A percentile compares a stretch with the other conserved stretches of the same genome.
These are phyloP conservation scores for Leonotis leonurus DNA, from an alignment of 257 asterid species.

Conservation along the genomic window DNA sequence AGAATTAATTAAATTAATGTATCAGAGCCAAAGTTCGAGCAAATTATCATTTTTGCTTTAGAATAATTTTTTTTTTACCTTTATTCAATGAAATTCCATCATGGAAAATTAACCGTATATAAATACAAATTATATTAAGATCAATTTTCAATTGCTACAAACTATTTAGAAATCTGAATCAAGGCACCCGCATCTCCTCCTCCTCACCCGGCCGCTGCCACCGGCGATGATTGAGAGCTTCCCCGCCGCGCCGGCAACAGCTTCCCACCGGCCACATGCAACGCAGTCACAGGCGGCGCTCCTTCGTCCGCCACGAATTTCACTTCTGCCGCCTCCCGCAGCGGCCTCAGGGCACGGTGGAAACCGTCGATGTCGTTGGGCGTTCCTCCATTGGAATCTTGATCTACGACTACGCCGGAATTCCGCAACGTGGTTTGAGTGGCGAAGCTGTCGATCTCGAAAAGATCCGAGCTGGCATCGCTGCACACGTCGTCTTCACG, in stretches of 20 bases:
- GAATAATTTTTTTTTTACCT: too few relatives aligned
- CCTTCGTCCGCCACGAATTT: too few relatives aligned
- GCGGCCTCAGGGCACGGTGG: conserved; percentile 6
- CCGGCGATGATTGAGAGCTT: conserved; percentile 29
- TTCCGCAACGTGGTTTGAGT: conserved; percentile 35
- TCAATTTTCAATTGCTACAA: neutral
- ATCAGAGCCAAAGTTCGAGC: too few relatives aligned
- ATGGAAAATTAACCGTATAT: too few relatives aligned
- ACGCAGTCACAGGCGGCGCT: conserved; percentile 22
- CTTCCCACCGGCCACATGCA: conserved; percentile 43
- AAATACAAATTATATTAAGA: neutral
- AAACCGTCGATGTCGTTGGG: neutral
- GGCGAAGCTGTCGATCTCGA: conserved; percentile 61
- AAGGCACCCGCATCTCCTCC: neutral
- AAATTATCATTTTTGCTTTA: too few relatives aligned
- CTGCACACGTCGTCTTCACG: conserved; percentile 48
- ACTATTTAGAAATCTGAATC: neutral
- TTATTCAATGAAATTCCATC: too few relatives aligned
- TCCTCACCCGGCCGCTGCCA: neutral
- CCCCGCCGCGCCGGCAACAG: conserved; percentile 32
- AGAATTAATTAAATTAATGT: too few relatives aligned
- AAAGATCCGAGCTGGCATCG: conserved; percentile 68
- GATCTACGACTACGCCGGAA: conserved; percentile 28
- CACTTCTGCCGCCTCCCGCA: conserved; percentile 23
- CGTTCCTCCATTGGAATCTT: conserved; percentile 17